Base-by-base conservation (phyloP, 371 early-diverging fungal species). In the Circinella umbellata region DNA sequence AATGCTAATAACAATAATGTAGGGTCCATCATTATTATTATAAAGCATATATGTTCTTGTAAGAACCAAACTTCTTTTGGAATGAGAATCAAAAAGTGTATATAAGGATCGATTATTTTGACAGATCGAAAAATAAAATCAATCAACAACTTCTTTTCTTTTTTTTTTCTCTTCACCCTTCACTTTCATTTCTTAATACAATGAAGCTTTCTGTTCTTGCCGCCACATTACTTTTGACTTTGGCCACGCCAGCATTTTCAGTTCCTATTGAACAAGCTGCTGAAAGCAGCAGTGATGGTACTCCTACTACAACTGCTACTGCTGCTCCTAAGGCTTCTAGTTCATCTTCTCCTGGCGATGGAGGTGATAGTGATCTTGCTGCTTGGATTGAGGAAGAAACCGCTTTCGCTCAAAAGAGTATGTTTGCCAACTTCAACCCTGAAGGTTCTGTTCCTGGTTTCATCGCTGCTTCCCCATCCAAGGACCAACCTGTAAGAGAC, bases 391-490 rank as follows among this genome's bases (percentile, higher is more conserved):
- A 59, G 2, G 55, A 60, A 14, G 47, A 67, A 35, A 57, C 48
- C 8, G 15, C 67, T 15, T 55, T 27, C 15, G 65, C 65, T 20
- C 14, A 46, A 34, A 64, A 64, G 18, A 38, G 35, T 18, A 42
- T 70, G 49, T 11, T 70, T 47, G 61, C 70, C 6, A 82, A 80
- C 17, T 71, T 82, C 48, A 78, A 82, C 47, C 83, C 83, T 37
- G 65, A 72, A 5, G 79, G 79, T 7, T 71, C 80, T 4, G 63
- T 37, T 0, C 63, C 66, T 37, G 83, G 83, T 4, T 82, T 82
- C 55, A 64, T 80, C 67, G 77, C 83, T 48, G 83, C 83, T 3
- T 80, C 80, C 14, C 63, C 73, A 4, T 78, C 78, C 9, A 81
- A 77, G 0, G 55, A 55, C 14, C 46, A 84, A 1, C 95, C 94